phyloP scores from a whole-genome alignment of 805 yeast species.

The Candida nanaspora region DNA sequence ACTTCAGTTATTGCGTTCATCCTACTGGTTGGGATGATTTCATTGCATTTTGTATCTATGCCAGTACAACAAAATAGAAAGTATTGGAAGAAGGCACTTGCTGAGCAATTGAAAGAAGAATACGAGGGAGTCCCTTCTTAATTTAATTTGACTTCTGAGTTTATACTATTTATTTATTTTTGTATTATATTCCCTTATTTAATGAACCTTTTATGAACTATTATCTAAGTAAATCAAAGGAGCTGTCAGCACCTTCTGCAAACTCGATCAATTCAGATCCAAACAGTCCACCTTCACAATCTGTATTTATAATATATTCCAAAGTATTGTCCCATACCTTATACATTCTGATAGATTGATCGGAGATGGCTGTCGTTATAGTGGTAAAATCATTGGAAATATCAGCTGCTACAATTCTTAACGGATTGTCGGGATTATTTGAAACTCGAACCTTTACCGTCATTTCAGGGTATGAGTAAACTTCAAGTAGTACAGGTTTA shows the following conservation, averaged over 20 bases:
- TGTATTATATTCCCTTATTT: neutral
- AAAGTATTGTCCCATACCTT: slow-evolving; percentile 53
- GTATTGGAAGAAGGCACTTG: slow-evolving; percentile 52
- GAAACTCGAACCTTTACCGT: slow-evolving; percentile 39
- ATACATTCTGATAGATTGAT: slow-evolving; percentile 70
- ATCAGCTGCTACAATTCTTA: slow-evolving; percentile 61
- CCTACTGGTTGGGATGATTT: slow-evolving; percentile 41
- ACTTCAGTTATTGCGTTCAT: slow-evolving; percentile 52
- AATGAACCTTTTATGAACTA: neutral
- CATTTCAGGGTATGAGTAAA: slow-evolving; percentile 66
- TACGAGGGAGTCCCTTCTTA: slow-evolving; percentile 85
- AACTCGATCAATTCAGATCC: slow-evolving; percentile 55
- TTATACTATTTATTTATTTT: neutral
- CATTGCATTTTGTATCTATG: slow-evolving; percentile 48
- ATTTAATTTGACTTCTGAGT: neutral
- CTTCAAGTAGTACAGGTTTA: slow-evolving; percentile 44
- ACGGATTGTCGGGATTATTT: slow-evolving; percentile 30
- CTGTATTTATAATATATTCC: slow-evolving; percentile 25
- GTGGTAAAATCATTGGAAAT: slow-evolving; percentile 56
- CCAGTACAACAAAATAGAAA: slow-evolving; percentile 70
- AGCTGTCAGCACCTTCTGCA: slow-evolving; percentile 42
- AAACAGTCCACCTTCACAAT: slow-evolving; percentile 33
- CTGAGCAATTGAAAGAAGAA: slow-evolving; percentile 52
- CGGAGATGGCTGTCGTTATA: slow-evolving; percentile 71
- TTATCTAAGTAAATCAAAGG: slow-evolving; percentile 20